phyloP scores from a whole-genome alignment of 371 early-diverging fungal genomes.

The Amoeboaphelidium protococcarum region DNA sequence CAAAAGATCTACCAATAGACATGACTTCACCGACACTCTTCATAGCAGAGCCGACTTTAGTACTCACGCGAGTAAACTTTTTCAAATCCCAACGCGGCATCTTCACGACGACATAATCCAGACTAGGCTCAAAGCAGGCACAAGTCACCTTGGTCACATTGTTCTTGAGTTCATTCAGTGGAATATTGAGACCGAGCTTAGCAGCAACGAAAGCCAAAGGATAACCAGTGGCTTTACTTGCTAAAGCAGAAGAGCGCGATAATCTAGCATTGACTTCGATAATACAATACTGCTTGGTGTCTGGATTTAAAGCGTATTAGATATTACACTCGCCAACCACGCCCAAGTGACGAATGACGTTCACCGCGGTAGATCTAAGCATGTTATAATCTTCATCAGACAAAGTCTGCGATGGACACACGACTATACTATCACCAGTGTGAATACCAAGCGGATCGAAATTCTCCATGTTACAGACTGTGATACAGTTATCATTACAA shows the following conservation, averaged over 20 bases:
- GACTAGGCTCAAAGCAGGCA: constrained; percentile 80
- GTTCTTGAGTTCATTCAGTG: constrained; percentile 66
- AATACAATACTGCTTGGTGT: constrained; percentile 67
- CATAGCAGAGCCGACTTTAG: constrained; percentile 64
- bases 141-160: constrained; percentile 73
- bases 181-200: constrained; percentile 68
- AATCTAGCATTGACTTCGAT: constrained; percentile 90
- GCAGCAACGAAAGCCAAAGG: constrained; percentile 93
- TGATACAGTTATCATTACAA: constrained; percentile 75
- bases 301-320: constrained; percentile 80
- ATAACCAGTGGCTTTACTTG: constrained; percentile 90
- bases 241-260: constrained; percentile 68
- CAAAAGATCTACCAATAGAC: constrained; percentile 81
- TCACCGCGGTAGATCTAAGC: constrained; percentile 80
- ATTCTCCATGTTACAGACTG: constrained; percentile 96
- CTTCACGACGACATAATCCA: constrained; percentile 80
- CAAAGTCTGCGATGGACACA: constrained; percentile 78
- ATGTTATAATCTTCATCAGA: constrained; percentile 77
- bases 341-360: constrained; percentile 71
- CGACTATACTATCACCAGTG: constrained; percentile 88
- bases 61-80: constrained; percentile 72
- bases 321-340: constrained; percentile 93
- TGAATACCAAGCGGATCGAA: constrained; percentile 81
- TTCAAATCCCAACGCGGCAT: constrained; percentile 90
- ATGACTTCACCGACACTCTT: constrained; percentile 89